These are phyloP conservation scores for Lasiosphaeris hirsuta DNA, from an alignment of 495 filamentous ascomycete genomes.

Conservation along the genomic window DNA sequence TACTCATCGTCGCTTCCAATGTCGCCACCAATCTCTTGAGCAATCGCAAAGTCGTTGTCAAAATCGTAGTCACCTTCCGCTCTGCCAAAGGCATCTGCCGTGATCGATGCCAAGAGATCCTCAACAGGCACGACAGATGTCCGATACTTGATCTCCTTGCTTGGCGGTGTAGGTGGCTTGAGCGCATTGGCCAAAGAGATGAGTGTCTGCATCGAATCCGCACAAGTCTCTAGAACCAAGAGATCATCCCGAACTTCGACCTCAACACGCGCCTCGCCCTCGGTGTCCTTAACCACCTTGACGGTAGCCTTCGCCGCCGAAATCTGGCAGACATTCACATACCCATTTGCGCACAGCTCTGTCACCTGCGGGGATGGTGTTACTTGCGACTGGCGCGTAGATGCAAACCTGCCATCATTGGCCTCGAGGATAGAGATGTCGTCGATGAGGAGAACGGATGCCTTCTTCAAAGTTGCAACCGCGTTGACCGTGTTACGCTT, in stretches of 20 bases:
- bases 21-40: slow-evolving; percentile 34
- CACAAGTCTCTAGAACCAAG: slow-evolving; percentile 88
- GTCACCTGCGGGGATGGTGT: slow-evolving; percentile 58
- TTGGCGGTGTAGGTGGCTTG: slow-evolving; percentile 76
- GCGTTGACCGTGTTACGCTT: slow-evolving; percentile 58
- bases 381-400: slow-evolving; percentile 45
- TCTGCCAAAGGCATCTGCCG: slow-evolving; percentile 71
- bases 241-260: slow-evolving; percentile 81
- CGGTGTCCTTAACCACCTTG: slow-evolving; percentile 45
- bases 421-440: slow-evolving; percentile 56
- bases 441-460: slow-evolving; percentile 79
- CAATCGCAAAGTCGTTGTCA: slow-evolving; percentile 51
- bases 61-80: slow-evolving; percentile 56
- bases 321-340: slow-evolving; percentile 78
- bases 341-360: slow-evolving; percentile 67
- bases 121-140: slow-evolving; percentile 81
- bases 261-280: slow-evolving; percentile 64
- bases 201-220: slow-evolving; percentile 94
- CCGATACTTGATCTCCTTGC: slow-evolving; percentile 75
- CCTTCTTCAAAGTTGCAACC: slow-evolving; percentile 67
- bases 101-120: slow-evolving; percentile 86
- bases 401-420: slow-evolving; percentile 38
- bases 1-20: slow-evolving; percentile 35
- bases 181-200: slow-evolving; percentile 77
- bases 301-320: slow-evolving; percentile 70